These are phyloP conservation scores for Bacidia gigantensis DNA, from an alignment of 495 filamentous ascomycete species.

Conservation along the genomic window DNA sequence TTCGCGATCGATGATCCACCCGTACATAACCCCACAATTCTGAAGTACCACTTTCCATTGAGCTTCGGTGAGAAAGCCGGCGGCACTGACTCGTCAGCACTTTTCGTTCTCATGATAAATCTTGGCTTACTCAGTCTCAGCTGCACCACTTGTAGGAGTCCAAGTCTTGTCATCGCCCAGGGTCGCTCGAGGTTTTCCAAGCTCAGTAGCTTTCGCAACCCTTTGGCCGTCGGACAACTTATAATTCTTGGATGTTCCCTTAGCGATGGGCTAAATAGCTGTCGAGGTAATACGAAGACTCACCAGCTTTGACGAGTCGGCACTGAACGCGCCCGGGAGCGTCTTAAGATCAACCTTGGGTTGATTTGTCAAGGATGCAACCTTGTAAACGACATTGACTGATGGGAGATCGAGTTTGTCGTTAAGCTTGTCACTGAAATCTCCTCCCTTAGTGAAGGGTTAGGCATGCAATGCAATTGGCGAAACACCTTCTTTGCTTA, in stretches of 20 bases:
- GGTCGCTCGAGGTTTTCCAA: not conserved
- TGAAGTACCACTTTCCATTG: not conserved
- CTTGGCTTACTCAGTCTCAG: not conserved
- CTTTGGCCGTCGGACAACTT: not conserved
- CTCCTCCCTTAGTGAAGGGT: too few relatives aligned
- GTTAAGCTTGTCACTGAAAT: not conserved
- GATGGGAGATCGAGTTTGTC: not conserved
- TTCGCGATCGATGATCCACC: not conserved
- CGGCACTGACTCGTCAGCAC: not conserved
- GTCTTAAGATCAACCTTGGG: not conserved
- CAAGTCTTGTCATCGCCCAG: not conserved
- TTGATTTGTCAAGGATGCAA: not conserved
- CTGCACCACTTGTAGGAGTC: not conserved
- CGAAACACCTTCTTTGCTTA: too few relatives aligned
- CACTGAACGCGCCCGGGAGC: not conserved
- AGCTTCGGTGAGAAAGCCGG: not conserved
- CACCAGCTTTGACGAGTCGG: not conserved
- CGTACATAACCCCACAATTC: not conserved
- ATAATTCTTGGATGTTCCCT: too few relatives aligned
- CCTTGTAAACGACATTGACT: not conserved
- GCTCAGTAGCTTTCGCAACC: not conserved
- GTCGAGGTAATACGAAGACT: not conserved
- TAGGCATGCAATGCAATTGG: too few relatives aligned
- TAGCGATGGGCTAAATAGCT: not conserved
- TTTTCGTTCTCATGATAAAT: not conserved